Conservation (phyloP, 1,139 yeast species). For the Nadsonia commutata region DNA sequence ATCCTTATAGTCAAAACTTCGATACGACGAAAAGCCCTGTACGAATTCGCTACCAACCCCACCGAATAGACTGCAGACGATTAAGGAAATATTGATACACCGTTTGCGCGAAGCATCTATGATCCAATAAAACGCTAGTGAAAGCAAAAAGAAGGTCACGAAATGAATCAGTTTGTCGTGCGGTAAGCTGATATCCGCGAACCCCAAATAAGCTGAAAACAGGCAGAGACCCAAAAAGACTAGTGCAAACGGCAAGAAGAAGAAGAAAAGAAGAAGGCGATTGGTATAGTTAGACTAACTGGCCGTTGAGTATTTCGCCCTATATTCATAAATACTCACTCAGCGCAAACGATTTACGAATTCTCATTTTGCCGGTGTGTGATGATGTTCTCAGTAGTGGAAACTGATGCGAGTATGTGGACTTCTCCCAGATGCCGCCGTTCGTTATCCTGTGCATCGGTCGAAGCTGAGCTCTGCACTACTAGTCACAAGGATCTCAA, state of each 20-base stretch:
- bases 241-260: constrained; percentile 1
- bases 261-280: background rate
- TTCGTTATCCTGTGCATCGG: too few relatives aligned
- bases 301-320: background rate
- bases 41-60: constrained; percentile 39
- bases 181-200: constrained; percentile 32
- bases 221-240: constrained; percentile 20
- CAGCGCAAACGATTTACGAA: constrained; percentile 11
- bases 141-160: constrained; percentile 33
- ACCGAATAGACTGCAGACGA: constrained; percentile 32
- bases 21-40: constrained; percentile 25
- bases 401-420: too few relatives aligned
- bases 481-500: too few relatives aligned
- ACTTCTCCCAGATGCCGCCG: too few relatives aligned
- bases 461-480: too few relatives aligned
- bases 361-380: constrained; percentile 13
- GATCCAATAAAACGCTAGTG: constrained; percentile 41
- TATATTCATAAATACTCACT: constrained; percentile 8
- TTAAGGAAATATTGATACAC: constrained; percentile 29
- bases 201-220: constrained; percentile 30
- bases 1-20: constrained; percentile 24
- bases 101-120: constrained; percentile 32
- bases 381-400: too few relatives aligned
- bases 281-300: too few relatives aligned
- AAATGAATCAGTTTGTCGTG: constrained; percentile 44